These are phyloP conservation scores for Cydonia oblonga DNA, from an alignment of 331 rosid species.

Conservation along the genomic window DNA sequence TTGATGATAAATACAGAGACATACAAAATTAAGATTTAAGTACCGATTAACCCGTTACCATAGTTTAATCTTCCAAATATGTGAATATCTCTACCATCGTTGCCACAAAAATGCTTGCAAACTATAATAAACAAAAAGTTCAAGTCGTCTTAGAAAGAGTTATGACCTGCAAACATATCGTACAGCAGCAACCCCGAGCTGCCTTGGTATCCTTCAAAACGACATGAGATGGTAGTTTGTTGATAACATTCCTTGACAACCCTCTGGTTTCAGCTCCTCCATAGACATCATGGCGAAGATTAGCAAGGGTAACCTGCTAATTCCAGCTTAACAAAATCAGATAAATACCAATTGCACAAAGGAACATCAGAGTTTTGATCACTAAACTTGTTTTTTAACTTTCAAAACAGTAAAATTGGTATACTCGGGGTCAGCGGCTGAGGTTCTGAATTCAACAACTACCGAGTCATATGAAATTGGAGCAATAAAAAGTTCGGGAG, in stretches of 20 bases:
- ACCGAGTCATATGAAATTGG: background rate
- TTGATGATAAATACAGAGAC: too few species aligned
- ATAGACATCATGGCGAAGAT: conserved; percentile 24
- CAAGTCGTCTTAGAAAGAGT: background rate
- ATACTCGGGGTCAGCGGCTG: background rate
- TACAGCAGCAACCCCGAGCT: conserved; percentile 37
- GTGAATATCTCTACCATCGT: too few species aligned
- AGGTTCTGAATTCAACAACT: background rate
- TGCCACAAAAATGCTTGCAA: too few species aligned
- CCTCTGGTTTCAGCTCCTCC: conserved; percentile 44
- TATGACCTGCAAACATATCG: conserved; percentile 73
- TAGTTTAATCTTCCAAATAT: background rate
- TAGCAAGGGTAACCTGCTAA: conserved; percentile 37
- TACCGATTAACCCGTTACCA: background rate
- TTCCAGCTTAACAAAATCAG: conserved; percentile 16
- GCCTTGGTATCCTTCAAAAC: conserved; percentile 34
- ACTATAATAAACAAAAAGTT: background rate
- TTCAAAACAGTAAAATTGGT: background rate
- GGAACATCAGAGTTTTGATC: background rate
- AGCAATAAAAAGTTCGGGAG: background rate
- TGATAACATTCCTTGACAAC: conserved; percentile 44
- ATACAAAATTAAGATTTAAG: background rate
- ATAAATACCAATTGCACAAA: background rate
- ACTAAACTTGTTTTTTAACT: background rate
- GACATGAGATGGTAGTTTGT: conserved; percentile 47